Percentiles rank a stretch among this genome's conserved stretches.
Evolutionary conservation across 2,329 filamentous ascomycete species (phyloP).

Genomic region (Didymella sp.): DNA sequence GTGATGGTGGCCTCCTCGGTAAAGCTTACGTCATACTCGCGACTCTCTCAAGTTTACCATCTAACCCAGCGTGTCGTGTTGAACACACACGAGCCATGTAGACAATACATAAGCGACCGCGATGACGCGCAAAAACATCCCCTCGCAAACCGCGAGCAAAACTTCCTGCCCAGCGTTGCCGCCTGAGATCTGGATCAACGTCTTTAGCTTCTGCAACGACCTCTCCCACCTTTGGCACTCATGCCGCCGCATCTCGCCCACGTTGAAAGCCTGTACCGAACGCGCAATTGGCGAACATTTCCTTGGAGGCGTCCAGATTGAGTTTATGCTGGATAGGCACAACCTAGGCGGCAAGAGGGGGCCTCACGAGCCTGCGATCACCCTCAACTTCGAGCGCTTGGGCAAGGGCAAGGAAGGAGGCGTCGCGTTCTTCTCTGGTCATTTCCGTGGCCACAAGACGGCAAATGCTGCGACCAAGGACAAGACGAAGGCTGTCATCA

Average conservation of each 20-base stretch:
- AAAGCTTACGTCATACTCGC: too few relatives aligned
- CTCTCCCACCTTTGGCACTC: slow-evolving; percentile 43
- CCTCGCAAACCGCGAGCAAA: background rate
- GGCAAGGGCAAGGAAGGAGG: slow-evolving; percentile 24
- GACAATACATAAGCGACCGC: background rate
- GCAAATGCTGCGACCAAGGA: background rate
- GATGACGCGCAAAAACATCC: slow-evolving; percentile 6
- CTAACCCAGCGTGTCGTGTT: too few relatives aligned
- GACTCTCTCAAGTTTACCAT: too few relatives aligned
- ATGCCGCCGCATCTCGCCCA: slow-evolving; percentile 38
- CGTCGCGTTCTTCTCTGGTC: slow-evolving; percentile 24
- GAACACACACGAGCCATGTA: slow-evolving; percentile 1
- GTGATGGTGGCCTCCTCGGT: too few relatives aligned
- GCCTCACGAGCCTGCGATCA: slow-evolving; percentile 36
- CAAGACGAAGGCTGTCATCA: slow-evolving; percentile 13
- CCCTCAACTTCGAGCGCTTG: slow-evolving; percentile 26
- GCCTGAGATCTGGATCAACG: slow-evolving; percentile 46
- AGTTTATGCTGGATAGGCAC: slow-evolving; percentile 43
- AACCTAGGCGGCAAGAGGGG: slow-evolving; percentile 41
- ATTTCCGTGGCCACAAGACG: slow-evolving; percentile 21
- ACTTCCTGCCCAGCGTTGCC: slow-evolving; percentile 37
- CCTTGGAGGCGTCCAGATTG: slow-evolving; percentile 31
- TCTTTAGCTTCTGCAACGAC: slow-evolving; percentile 40
- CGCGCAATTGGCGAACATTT: slow-evolving; percentile 38
- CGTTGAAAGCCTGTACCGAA: slow-evolving; percentile 39